Base-by-base conservation (phyloP, 2,329 filamentous ascomycete species). In the Stachybotrys chartarum region DNA sequence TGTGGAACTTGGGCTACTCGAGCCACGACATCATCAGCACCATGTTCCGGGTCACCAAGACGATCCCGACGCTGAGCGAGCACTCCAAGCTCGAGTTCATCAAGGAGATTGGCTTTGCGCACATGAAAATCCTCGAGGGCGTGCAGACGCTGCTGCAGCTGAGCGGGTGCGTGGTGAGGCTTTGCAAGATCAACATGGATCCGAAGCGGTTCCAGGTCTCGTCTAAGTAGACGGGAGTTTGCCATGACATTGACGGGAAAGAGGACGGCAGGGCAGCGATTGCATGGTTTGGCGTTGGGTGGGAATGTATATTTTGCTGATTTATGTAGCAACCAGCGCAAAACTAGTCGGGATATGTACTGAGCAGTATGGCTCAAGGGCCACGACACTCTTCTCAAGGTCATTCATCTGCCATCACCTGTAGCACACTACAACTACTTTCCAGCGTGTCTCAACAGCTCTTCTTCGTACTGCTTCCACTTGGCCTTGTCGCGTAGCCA, bases 41-140 rank as follows among this genome's bases (percentile, higher is more conserved):
- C 58, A 99, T 99, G 94, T 97, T 99, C 79, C 87, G 88, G 67
- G 94, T 99, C 57, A 97, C 94, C 50, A 99, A 97, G 78, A 95
- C 91, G 1, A 91, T 97, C 57, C 89, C 90, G 2, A 91, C 88
- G 1, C 76, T 99, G 55, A 94, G 91, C 62, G 94, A 99, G 74
- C 91, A 97, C 71, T 86, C 91, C 16, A 97, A 97, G 76, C 78
- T 99, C 58, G 93, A 97, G 69, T 99, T 97, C 64, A 96, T 97
- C 75, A 93, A 91, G 75, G 94, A 97, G 75, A 99, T 99, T 72
- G 94, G 94, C 54, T 97, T 97, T 72, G 96, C 94, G 3, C 94
- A 99, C 69, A 99, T 99, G 94, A 92, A 95, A 71, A 93, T 99
- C 55, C 77, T 99, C n/a, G 94, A 99, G 69, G 94, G 94, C 32